phyloP scores from a whole-genome alignment of 2,329 filamentous ascomycete species.

The Monosporascus sp. region DNA sequence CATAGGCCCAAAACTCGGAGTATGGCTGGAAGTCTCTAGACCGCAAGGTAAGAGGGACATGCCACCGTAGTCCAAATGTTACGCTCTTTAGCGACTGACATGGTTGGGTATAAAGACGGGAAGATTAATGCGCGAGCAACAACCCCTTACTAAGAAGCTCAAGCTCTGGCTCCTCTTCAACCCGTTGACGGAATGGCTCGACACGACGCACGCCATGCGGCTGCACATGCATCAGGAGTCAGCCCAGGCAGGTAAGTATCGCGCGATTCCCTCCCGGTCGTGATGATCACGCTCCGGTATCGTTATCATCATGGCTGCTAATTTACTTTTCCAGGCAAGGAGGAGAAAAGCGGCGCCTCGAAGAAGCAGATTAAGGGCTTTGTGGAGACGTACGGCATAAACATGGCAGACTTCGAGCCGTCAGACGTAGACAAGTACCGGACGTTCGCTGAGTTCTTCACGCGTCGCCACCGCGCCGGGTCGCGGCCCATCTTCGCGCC shows the following conservation, averaged over 20 bases:
- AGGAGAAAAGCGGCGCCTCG: constrained; percentile 25
- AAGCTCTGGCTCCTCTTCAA: constrained; percentile 38
- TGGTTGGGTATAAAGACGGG: constrained; percentile 20
- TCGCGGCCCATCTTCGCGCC: constrained; percentile 23
- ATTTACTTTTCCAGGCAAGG: constrained; percentile 4
- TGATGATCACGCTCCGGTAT: too few relatives aligned
- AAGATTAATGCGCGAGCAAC: constrained; percentile 31
- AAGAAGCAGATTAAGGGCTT: constrained; percentile 31
- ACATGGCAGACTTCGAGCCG: constrained; percentile 33
- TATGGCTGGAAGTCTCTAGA: constrained; percentile 10
- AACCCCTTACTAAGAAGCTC: constrained; percentile 34
- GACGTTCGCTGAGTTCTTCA: constrained; percentile 35
- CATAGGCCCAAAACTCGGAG: constrained; percentile 7
- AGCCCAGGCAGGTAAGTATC: constrained; percentile 21
- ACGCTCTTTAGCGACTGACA: not conserved
- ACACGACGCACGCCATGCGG: constrained; percentile 31
- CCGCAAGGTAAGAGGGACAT: constrained; percentile 3
- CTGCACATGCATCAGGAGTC: constrained; percentile 32
- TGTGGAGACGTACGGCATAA: constrained; percentile 30
- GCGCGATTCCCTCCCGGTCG: too few relatives aligned
- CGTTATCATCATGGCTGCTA: too few relatives aligned
- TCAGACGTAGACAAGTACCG: constrained; percentile 28
- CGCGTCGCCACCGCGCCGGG: constrained; percentile 25
- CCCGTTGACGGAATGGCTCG: constrained; percentile 34
- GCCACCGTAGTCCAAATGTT: not conserved